These are phyloP conservation scores for Phytophthora tentaculata DNA, from an alignment of 352 stramenopile genomes.

Conservation along the genomic window DNA sequence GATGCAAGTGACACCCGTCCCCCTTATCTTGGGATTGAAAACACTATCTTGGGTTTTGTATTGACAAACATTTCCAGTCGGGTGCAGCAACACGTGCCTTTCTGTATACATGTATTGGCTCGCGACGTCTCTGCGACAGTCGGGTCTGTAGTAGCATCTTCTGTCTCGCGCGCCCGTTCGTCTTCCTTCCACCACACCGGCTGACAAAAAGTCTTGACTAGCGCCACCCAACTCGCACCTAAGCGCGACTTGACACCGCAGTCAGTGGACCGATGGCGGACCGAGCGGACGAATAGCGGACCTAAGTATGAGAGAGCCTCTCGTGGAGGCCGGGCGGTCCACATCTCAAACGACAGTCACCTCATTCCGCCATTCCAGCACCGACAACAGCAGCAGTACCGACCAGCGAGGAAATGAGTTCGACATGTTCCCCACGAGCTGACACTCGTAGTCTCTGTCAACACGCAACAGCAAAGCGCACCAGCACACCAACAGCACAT, in stretches of 20 bases:
- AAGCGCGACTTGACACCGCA: not conserved
- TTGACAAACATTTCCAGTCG: too few relatives aligned
- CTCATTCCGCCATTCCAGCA: constrained; percentile 36
- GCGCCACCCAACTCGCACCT: constrained; percentile 8
- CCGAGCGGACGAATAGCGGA: constrained; percentile 32
- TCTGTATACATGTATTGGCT: too few relatives aligned
- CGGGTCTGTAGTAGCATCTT: constrained; percentile 5
- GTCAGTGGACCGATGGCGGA: not conserved
- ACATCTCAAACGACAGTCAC: constrained; percentile 39
- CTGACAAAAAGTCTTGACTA: constrained; percentile 1
- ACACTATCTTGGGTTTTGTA: too few relatives aligned
- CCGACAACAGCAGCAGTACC: constrained; percentile 5
- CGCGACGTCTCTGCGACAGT: constrained; percentile 29
- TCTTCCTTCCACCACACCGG: not conserved
- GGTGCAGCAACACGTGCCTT: too few relatives aligned
- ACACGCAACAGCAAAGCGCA: constrained; percentile 2
- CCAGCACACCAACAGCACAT: not conserved
- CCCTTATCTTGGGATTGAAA: too few relatives aligned
- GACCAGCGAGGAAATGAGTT: constrained; percentile 22
- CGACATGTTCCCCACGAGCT: constrained; percentile 6
- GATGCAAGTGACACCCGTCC: too few relatives aligned
- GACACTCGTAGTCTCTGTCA: constrained; percentile 10
- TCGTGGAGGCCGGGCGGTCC: constrained; percentile 35
- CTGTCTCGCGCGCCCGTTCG: not conserved
- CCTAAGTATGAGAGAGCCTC: constrained; percentile 23